phyloP scores from a whole-genome alignment of 2,329 filamentous ascomycete genomes.

The Calonectria pseudoreteaudii region DNA sequence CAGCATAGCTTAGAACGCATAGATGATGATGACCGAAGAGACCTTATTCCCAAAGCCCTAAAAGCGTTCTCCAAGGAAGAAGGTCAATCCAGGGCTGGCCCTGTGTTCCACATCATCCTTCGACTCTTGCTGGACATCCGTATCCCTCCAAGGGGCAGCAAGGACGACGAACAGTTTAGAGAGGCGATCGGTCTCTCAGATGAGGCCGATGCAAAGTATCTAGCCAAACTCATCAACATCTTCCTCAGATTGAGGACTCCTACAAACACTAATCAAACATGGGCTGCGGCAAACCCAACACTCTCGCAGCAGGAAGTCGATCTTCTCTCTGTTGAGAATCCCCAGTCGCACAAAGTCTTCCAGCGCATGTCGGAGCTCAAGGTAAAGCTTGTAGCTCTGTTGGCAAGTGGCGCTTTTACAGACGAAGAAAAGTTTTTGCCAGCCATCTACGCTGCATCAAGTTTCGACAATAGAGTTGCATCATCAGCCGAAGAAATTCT shows the following conservation, averaged over 20 bases:
- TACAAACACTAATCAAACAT: slow-evolving; percentile 44
- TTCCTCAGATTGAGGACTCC: slow-evolving; percentile 66
- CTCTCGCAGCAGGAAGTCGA: slow-evolving; percentile 45
- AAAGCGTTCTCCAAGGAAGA: slow-evolving; percentile 47
- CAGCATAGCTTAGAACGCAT: slow-evolving; percentile 78
- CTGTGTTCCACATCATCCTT: slow-evolving; percentile 86
- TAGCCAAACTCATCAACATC: slow-evolving; percentile 81
- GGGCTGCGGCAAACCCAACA: slow-evolving; percentile 48
- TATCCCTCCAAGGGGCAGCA: slow-evolving; percentile 81
- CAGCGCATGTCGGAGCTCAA: slow-evolving; percentile 58
- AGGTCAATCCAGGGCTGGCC: slow-evolving; percentile 53
- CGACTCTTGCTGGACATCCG: slow-evolving; percentile 78
- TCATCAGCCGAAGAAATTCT: slow-evolving; percentile 90
- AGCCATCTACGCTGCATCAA: slow-evolving; percentile 84
- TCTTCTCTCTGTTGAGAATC: slow-evolving; percentile 49
- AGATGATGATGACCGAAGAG: slow-evolving; percentile 70
- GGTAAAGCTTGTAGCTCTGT: slow-evolving; percentile 73
- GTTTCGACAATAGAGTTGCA: slow-evolving; percentile 82
- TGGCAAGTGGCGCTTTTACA: slow-evolving; percentile 87
- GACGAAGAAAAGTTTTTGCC: slow-evolving; percentile 87
- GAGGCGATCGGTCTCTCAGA: slow-evolving; percentile 74
- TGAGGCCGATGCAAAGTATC: slow-evolving; percentile 75
- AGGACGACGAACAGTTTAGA: slow-evolving; percentile 80
- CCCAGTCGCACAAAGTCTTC: slow-evolving; percentile 72
- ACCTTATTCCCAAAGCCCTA: slow-evolving; percentile 72